A percentile compares a stretch with the other conserved stretches of the same genome.
Evolutionary conservation across 1,284 basidiomycete genomes (phyloP).

Genomic region (Gomphus bonarii): DNA sequence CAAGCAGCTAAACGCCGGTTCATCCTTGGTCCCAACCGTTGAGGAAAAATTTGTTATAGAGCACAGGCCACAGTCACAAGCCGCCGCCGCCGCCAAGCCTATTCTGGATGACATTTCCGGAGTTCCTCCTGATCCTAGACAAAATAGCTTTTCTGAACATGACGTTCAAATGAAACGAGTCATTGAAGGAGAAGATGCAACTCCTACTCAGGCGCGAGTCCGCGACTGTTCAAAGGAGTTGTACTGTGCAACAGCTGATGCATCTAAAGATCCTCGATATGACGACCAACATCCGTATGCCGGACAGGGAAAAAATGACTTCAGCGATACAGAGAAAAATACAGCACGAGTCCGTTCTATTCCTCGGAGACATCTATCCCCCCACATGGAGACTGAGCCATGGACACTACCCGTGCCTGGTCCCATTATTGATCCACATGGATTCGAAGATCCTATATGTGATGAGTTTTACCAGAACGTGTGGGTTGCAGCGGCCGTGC

Average conservation of each 20-base stretch:
- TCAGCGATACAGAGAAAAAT: slow-evolving; percentile 40
- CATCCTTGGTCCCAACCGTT: slow-evolving; percentile 56
- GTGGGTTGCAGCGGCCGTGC: slow-evolving; percentile 77
- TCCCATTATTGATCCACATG: slow-evolving; percentile 64
- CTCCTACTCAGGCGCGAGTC: slow-evolving; percentile 27
- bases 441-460: slow-evolving; percentile 80
- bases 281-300: slow-evolving; percentile 39
- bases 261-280: slow-evolving; percentile 28
- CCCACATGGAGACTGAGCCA: slow-evolving; percentile 41
- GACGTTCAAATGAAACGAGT: not conserved
- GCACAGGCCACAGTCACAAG: slow-evolving; percentile 23
- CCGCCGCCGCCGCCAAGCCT: slow-evolving; percentile 26
- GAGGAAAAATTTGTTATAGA: slow-evolving; percentile 59
- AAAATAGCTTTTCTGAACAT: not conserved
- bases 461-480: slow-evolving; percentile 83
- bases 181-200: slow-evolving; percentile 16
- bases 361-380: slow-evolving; percentile 44
- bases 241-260: slow-evolving; percentile 47
- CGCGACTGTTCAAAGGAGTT: slow-evolving; percentile 28
- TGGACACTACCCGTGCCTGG: slow-evolving; percentile 57
- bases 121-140: slow-evolving; percentile 13
- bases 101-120: slow-evolving; percentile 19
- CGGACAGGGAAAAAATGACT: slow-evolving; percentile 33
- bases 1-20: slow-evolving; percentile 48
- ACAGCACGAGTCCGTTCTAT: slow-evolving; percentile 39